Conservation (phyloP, 805 yeast genomes). For the Henningerozyma blattae region DNA sequence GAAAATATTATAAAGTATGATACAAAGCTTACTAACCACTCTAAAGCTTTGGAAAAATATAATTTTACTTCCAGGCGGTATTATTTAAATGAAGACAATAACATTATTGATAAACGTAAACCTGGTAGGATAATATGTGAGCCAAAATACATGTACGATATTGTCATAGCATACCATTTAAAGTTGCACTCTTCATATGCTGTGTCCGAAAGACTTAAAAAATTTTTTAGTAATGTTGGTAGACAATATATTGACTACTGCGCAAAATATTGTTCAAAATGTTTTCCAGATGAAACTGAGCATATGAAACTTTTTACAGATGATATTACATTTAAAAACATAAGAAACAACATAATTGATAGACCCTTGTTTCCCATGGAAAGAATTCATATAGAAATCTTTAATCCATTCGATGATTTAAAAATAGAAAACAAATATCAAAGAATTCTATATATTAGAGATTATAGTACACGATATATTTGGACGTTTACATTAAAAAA, state of each 20-base stretch:
- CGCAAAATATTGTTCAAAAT: constrained; percentile 18
- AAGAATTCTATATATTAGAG: constrained; percentile 18
- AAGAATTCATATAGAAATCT: constrained; percentile 21
- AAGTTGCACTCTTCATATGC: too few relatives aligned
- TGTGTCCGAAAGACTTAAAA: too few relatives aligned
- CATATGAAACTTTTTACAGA: too few relatives aligned
- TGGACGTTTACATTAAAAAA: constrained; percentile 21
- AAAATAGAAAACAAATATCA: constrained; percentile 17
- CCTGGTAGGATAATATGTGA: constrained; percentile 16
- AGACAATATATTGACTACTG: constrained; percentile 10
- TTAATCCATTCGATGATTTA: constrained; percentile 15
- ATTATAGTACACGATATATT: constrained; percentile 19
- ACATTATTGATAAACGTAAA: constrained; percentile 16
- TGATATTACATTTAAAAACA: too few relatives aligned
- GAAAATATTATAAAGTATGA: constrained; percentile 7
- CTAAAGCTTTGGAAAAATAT: constrained; percentile 10
- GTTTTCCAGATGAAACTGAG: constrained; percentile 16
- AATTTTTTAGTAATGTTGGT: constrained; percentile 19
- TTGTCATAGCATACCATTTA: constrained; percentile 21
- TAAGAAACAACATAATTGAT: constrained; percentile 1
- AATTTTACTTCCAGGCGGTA: constrained; percentile 15
- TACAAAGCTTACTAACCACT: neutral
- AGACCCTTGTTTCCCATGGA: constrained; percentile 16
- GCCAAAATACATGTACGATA: constrained; percentile 19
- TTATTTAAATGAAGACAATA: constrained; percentile 8